These are phyloP conservation scores for Dissophora ornata DNA, from an alignment of 192 early-diverging fungal species.

Conservation along the genomic window DNA sequence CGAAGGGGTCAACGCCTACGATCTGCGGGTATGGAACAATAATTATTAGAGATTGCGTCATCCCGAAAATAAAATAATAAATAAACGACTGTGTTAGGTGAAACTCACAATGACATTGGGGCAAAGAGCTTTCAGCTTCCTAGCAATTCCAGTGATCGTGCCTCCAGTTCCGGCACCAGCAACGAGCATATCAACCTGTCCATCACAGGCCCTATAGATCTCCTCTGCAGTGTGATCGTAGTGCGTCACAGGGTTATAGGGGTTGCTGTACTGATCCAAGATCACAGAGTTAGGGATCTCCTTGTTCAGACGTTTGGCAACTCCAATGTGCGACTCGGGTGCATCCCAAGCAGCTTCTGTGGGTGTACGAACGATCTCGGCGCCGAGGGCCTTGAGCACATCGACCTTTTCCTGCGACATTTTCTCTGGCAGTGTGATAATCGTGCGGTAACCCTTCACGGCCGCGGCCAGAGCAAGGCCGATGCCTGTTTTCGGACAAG, in stretches of 20 bases:
- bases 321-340: conserved; percentile 98
- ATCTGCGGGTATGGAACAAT: conserved; percentile 48
- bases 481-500: too few species aligned
- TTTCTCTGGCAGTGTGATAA: conserved; percentile 99
- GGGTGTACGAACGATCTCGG: conserved; percentile 98
- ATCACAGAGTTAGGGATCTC: conserved; percentile 98
- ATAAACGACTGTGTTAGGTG: too few species aligned
- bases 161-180: conserved; percentile 97
- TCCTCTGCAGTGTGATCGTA: conserved; percentile 94
- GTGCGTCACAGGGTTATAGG: conserved; percentile 98
- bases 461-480: conserved; percentile 96
- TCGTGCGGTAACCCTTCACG: conserved; percentile 98
- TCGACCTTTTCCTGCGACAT: conserved; percentile 99
- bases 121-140: conserved; percentile 94
- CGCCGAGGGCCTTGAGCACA: conserved; percentile 96
- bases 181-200: conserved; percentile 96
- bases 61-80: neutral
- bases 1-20: conserved; percentile 94
- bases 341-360: conserved; percentile 99
- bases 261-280: conserved; percentile 96
- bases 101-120: conserved; percentile 70
- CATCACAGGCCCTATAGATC: conserved; percentile 81
- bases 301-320: conserved; percentile 91
- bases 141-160: conserved; percentile 94
- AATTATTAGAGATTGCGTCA: neutral